Evolutionary conservation across 148 eudicot species (phyloP).

Genomic region (Rhododendron kiyosumense): DNA sequence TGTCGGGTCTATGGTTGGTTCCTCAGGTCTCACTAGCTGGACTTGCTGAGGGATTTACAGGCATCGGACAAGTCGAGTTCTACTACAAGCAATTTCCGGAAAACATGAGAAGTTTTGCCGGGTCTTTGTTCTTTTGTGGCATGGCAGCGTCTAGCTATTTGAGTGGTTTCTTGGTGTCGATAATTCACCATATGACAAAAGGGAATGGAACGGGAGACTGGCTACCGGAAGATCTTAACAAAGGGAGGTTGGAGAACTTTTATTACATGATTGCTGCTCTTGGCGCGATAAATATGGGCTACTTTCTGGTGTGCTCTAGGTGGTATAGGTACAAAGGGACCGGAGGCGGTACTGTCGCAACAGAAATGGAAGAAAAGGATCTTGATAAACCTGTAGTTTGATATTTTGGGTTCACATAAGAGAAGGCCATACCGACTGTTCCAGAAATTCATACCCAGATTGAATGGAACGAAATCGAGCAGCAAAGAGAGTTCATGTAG

Average conservation of each 20-base stretch:
- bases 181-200: slow-evolving; percentile 50
- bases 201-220: slow-evolving; percentile 36
- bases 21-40: slow-evolving; percentile 61
- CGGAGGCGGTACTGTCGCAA: background rate
- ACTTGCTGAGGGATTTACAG: slow-evolving; percentile 58
- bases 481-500: background rate
- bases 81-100: slow-evolving; percentile 95
- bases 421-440: background rate
- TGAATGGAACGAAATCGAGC: background rate
- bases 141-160: slow-evolving; percentile 61
- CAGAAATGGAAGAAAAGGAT: slow-evolving; percentile 20
- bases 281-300: slow-evolving; percentile 37
- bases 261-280: slow-evolving; percentile 58
- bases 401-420: background rate
- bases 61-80: slow-evolving; percentile 70
- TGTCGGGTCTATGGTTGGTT: slow-evolving; percentile 67
- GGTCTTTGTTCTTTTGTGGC: slow-evolving; percentile 60
- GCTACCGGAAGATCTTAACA: slow-evolving; percentile 73
- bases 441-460: background rate
- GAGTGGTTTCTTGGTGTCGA: slow-evolving; percentile 51
- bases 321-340: slow-evolving; percentile 76
- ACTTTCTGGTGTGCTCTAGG: slow-evolving; percentile 42
- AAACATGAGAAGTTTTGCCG: slow-evolving; percentile 86
- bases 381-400: slow-evolving; percentile 10
- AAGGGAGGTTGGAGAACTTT: slow-evolving; percentile 60